Evolutionary conservation across 2,329 filamentous ascomycete species (phyloP).

Genomic region (Colletotrichum sp.): DNA sequence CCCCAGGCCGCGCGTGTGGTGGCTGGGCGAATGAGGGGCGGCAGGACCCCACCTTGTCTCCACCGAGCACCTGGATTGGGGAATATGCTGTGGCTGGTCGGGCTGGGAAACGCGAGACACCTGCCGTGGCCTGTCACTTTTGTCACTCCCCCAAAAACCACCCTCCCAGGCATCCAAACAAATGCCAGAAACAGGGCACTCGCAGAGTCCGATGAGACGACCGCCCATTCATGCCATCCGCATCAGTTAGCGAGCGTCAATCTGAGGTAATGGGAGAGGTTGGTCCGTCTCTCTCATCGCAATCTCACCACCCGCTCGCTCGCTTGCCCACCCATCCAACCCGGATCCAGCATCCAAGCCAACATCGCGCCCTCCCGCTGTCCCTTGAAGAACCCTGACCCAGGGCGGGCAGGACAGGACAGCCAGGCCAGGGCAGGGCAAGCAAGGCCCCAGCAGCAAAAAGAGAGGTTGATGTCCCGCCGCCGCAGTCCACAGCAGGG

Average conservation of each 20-base stretch:
- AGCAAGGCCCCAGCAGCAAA: not conserved
- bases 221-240: not conserved
- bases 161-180: not conserved
- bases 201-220: not conserved
- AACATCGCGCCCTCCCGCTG: not conserved
- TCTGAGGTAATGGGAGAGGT: not conserved
- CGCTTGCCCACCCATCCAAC: not conserved
- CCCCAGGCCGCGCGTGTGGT: conserved; percentile 21
- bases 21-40: conserved; percentile 20
- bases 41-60: not conserved
- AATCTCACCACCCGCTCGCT: not conserved
- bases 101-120: not conserved
- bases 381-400: not conserved
- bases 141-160: not conserved
- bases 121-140: not conserved
- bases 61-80: conserved; percentile 2
- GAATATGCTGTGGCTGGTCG: conserved; percentile 18
- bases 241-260: not conserved
- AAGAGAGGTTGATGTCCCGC: not conserved
- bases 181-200: not conserved
- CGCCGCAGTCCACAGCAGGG: not conserved
- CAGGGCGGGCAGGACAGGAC: not conserved
- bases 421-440: not conserved
- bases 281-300: not conserved
- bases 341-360: not conserved